Base-by-base conservation (phyloP, 2,329 filamentous ascomycete species). In the Orbilia quercus region DNA sequence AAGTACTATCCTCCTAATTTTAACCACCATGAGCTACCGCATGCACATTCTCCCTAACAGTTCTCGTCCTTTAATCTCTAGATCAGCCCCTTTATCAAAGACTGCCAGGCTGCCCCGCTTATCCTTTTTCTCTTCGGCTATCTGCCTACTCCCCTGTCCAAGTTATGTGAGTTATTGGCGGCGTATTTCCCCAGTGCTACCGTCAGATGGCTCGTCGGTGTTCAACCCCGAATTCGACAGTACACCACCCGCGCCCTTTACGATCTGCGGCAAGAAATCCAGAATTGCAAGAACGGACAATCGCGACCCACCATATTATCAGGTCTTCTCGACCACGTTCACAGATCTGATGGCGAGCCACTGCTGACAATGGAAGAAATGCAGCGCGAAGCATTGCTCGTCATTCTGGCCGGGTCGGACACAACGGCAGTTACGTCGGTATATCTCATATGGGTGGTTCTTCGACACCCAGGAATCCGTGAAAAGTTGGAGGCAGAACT, bases 171-270 rank as follows among this genome's bases (percentile, higher is more conserved):
- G n/a, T n/a, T n/a, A n/a, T n/a, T n/a, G 2, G 25, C 31, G 11
- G n/a, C 40, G 4, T 45, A 23, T 31, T 59, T 69, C 28, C 64
- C 64, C 12, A 36, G 53, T 20, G 36, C 54, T 11, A 28, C 22
- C 0, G 25, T 69, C 7, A 16, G 38, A 14, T 45, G 36, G 38
- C 18, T 54, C n/a, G 31, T 23, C 7, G 25, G 18, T 9, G 23
- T 14, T 11, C 18, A 47, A 16, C 34, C 18, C 2, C 23, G 36
- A 5, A 4, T 69, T 9, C 12, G 9, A 1, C 14, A n/a, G 0
- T 60, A 45, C n/a, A 44, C 54, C 22, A 5, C 28, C 44, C n/a
- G 53, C n/a, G 54, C 54, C 1, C 34, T 67, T 6, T 1, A 12
- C 0, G 54, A 45, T 1, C 45, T 54, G 4, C 31, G n/a, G 11